phyloP scores from a whole-genome alignment of 2,329 filamentous ascomycete species.

The Blastomyces silverae region DNA sequence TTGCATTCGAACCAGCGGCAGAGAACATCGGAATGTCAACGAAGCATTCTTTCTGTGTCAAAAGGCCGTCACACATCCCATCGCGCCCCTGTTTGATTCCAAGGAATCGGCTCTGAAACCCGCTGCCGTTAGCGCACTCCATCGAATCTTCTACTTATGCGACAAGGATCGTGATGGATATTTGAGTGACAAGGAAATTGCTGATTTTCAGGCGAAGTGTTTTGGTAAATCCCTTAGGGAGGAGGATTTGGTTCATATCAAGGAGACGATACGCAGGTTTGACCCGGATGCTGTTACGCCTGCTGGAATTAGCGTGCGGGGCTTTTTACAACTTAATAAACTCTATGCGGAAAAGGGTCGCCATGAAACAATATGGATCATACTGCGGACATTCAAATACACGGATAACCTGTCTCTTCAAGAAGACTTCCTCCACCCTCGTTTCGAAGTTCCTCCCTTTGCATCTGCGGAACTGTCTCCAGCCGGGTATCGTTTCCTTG shows the following conservation, averaged over 20 bases:
- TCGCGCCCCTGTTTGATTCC: constrained; percentile 92
- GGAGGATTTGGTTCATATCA: constrained; percentile 85
- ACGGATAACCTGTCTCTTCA: constrained; percentile 90
- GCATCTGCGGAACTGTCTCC: constrained; percentile 91
- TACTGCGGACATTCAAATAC: constrained; percentile 89
- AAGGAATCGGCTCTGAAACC: constrained; percentile 88
- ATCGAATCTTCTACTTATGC: constrained; percentile 88
- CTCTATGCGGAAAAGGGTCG: constrained; percentile 95
- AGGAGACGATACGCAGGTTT: constrained; percentile 68
- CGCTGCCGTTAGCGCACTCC: constrained; percentile 75
- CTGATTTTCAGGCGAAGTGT: constrained; percentile 82
- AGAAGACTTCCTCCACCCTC: constrained; percentile 84
- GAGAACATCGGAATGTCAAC: constrained; percentile 88
- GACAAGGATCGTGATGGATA: constrained; percentile 95
- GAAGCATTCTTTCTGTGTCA: constrained; percentile 97
- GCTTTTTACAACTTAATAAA: constrained; percentile 87
- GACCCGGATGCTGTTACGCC: constrained; percentile 57
- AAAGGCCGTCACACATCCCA: constrained; percentile 94
- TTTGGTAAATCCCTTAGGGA: constrained; percentile 79
- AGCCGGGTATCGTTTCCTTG: constrained; percentile 92
- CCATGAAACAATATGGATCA: constrained; percentile 98
- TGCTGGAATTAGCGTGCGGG: constrained; percentile 69
- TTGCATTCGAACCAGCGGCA: constrained; percentile 88
- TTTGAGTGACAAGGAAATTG: constrained; percentile 82
- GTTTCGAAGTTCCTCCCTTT: constrained; percentile 87